Conservation (phyloP, 495 filamentous ascomycete species). For the Trypethelium eluteriae region DNA sequence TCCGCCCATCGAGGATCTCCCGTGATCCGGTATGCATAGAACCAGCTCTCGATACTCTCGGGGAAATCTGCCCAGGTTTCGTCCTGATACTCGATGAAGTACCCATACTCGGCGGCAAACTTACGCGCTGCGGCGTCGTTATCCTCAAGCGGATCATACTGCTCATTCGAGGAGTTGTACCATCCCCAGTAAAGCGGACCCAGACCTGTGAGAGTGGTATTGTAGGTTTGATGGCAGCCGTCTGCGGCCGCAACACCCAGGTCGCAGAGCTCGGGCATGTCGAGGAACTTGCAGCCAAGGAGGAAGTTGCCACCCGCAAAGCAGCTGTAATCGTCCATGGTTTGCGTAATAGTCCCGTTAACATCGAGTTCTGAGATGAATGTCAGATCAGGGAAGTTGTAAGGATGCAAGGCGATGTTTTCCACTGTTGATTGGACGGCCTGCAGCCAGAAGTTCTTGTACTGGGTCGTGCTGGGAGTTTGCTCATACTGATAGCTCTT, state of each 20-base stretch:
- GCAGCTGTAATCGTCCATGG: slow-evolving; percentile 51
- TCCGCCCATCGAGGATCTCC: slow-evolving; percentile 21
- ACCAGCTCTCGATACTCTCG: slow-evolving; percentile 21
- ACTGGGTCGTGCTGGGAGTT: slow-evolving; percentile 26
- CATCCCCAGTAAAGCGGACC: slow-evolving; percentile 27
- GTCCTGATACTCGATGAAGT: slow-evolving; percentile 18
- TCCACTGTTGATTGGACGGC: slow-evolving; percentile 34
- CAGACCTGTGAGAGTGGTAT: slow-evolving; percentile 26
- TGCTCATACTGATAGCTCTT: slow-evolving; percentile 34
- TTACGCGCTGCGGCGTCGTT: slow-evolving; percentile 15
- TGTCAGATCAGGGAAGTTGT: slow-evolving; percentile 20
- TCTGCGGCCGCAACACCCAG: slow-evolving; percentile 59
- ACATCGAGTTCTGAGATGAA: slow-evolving; percentile 24
- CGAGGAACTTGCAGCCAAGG: slow-evolving; percentile 76
- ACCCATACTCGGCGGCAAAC: slow-evolving; percentile 18
- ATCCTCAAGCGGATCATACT: slow-evolving; percentile 16
- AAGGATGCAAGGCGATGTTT: slow-evolving; percentile 26
- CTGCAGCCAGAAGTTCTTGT: slow-evolving; percentile 35
- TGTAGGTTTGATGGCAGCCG: slow-evolving; percentile 25
- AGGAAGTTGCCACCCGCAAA: slow-evolving; percentile 92
- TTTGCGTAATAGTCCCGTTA: slow-evolving; percentile 22
- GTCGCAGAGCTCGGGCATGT: slow-evolving; percentile 53
- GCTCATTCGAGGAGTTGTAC: slow-evolving; percentile 20
- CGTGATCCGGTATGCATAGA: slow-evolving; percentile 23
- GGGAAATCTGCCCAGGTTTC: slow-evolving; percentile 18